A percentile compares a stretch with the other conserved stretches of the same genome.
phyloP scores from a whole-genome alignment of 768 basidiomycete genomes.

The Leccinellum rugosiceps region DNA sequence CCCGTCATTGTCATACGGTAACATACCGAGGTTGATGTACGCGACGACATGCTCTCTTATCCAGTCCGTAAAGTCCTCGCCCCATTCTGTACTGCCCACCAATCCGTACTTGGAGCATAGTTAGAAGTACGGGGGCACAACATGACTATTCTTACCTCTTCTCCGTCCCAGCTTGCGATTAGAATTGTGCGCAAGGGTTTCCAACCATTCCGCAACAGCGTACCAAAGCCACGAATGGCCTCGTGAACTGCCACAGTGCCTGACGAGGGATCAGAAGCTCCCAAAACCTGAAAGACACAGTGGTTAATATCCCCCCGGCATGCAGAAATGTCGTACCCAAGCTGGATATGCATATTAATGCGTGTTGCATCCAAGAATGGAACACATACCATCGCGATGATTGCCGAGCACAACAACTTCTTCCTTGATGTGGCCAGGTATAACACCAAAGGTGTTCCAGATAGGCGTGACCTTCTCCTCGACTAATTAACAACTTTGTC shows the following conservation, averaged over 20 bases:
- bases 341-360: constrained; percentile 17
- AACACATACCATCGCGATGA: constrained; percentile 77
- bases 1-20: constrained; percentile 27
- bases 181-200: constrained; percentile 69
- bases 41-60: constrained; percentile 78
- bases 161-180: constrained; percentile 80
- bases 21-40: constrained; percentile 77
- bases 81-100: constrained; percentile 90
- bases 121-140: not conserved
- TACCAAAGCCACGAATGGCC: constrained; percentile 53
- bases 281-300: constrained; percentile 36
- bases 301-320: not conserved
- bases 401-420: constrained; percentile 87
- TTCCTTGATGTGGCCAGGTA: constrained; percentile 80
- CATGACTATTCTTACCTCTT: constrained; percentile 43
- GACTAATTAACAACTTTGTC: constrained; percentile 39
- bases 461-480: constrained; percentile 82
- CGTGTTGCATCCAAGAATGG: not conserved
- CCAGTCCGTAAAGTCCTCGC: constrained; percentile 86
- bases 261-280: constrained; percentile 53
- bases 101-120: constrained; percentile 51
- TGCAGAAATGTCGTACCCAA: constrained; percentile 16
- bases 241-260: constrained; percentile 59
- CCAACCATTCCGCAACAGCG: constrained; percentile 55
- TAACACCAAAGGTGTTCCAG: constrained; percentile 85